Base-by-base conservation (phyloP, 805 yeast species). In the Myxozyma nipponensis region DNA sequence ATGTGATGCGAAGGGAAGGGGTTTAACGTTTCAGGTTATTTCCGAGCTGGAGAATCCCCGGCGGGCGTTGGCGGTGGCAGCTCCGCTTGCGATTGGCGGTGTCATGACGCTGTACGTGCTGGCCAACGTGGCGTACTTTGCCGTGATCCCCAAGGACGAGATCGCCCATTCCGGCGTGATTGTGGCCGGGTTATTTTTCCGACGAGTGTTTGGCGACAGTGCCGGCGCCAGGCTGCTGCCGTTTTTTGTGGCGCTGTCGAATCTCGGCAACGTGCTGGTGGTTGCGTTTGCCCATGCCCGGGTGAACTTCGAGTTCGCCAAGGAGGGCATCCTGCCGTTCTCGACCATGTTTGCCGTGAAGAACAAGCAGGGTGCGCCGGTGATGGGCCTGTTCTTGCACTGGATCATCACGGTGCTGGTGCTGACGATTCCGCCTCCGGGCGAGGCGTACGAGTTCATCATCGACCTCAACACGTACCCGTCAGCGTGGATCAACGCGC, bases 271-370 rank as follows among this genome's bases (percentile, higher is more conserved):
- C 63, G 91, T 87, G 40, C 65, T 86, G 68, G 78, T 89, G 17
- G 95, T 86, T 37, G 82, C 83, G 47, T 83, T 84, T 63, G 80
- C 91, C 3, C 95, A 86, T 67, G 90, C 91, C 48, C 77, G 95
- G 71, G 77, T 84, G 54, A 74, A 86, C 46, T 90, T 86, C 66
- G 86, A 83, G 59, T 74, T 86, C 59, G 95, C 88, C 32, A 79
- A 91, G 66, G 93, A 86, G 68, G 91, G 91, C 52, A 76, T 81
- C 40, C 71, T 86, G 56, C 95, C 95, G 46, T 83, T 83, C 62
- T 79, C 89, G 2, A 71, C 71, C 41, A 76, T 87, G 59, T 84
- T 82, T 68, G 87, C 90, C 3, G 70, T 84, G 44, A 79, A 81
- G 39, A 80, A 69, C 63, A 95, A 95, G 3, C 83, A 84, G 67